These are phyloP conservation scores for Phoenix roebelenii DNA, from an alignment of 176 grass and related monocot species.

Conservation along the genomic window DNA sequence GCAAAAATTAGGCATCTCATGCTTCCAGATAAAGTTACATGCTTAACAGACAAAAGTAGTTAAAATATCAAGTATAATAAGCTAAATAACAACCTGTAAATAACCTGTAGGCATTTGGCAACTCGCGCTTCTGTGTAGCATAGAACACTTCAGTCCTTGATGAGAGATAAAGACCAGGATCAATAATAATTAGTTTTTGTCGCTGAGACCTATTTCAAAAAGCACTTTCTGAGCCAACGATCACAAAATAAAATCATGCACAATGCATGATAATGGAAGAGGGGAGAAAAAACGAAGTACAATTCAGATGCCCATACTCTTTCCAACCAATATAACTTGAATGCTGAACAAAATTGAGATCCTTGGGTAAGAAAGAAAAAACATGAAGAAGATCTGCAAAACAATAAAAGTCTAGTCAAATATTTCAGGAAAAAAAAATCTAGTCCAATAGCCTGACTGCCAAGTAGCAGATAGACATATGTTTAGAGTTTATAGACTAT, in stretches of 20 bases:
- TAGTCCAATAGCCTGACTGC: no score
- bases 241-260: no score
- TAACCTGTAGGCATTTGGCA: constrained; percentile 68
- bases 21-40: neutral
- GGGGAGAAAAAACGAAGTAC: no score
- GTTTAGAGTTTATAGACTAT: no score
- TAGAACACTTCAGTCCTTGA: constrained; percentile 78
- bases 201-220: constrained; percentile 46
- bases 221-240: neutral
- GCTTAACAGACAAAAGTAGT: neutral
- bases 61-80: neutral
- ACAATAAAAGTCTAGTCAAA: constrained; percentile 17
- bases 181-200: constrained; percentile 79
- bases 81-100: constrained; percentile 48
- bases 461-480: no score
- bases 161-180: constrained; percentile 82
- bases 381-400: constrained; percentile 88
- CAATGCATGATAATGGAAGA: no score
- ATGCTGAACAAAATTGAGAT: constrained; percentile 96
- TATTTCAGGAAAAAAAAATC: neutral
- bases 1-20: no score
- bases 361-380: constrained; percentile 77
- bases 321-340: constrained; percentile 85
- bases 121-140: constrained; percentile 82
- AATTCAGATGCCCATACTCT: constrained; percentile 49